phyloP scores from a whole-genome alignment of 805 yeast genomes.

The Yamadazyma philogaea region DNA sequence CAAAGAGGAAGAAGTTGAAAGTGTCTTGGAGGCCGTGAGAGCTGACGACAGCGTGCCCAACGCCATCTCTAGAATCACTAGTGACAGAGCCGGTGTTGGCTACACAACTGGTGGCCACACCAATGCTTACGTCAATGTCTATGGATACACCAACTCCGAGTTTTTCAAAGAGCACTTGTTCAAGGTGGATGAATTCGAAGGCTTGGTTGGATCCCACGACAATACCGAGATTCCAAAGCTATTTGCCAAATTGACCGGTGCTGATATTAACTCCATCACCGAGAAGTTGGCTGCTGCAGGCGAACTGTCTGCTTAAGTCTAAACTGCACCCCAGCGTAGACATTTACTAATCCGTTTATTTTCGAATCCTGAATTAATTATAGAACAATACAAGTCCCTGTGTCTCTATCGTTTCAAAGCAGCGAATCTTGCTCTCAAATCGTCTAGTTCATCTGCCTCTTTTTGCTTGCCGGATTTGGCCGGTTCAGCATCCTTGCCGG shows the following conservation, averaged over 20 bases:
- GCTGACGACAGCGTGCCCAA: slow-evolving; percentile 47
- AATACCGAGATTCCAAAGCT: slow-evolving; percentile 75
- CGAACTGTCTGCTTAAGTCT: too few species aligned
- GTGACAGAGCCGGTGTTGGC: slow-evolving; percentile 11
- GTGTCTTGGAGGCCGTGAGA: slow-evolving; percentile 33
- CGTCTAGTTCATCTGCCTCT: slow-evolving; percentile 51
- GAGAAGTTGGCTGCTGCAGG: slow-evolving; percentile 14
- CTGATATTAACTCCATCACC: slow-evolving; percentile 46
- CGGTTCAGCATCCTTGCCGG: too few species aligned
- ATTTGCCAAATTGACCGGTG: slow-evolving; percentile 49
- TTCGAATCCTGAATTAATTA: too few species aligned
- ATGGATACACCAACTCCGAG: slow-evolving; percentile 10
- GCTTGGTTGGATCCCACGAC: slow-evolving; percentile 71
- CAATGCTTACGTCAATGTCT: slow-evolving; percentile 2
- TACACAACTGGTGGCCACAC: slow-evolving; percentile 10
- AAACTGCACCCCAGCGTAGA: too few species aligned
- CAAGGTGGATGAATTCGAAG: slow-evolving; percentile 20
- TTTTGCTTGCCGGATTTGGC: slow-evolving; percentile 5
- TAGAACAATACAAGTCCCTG: not conserved
- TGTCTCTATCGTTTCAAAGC: slow-evolving; percentile 57
- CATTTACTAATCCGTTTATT: too few species aligned
- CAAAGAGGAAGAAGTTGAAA: slow-evolving; percentile 8
- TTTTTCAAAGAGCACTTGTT: slow-evolving; percentile 34
- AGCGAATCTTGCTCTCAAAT: slow-evolving; percentile 68
- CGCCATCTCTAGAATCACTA: slow-evolving; percentile 51